Conservation (phyloP, 768 basidiomycete genomes). For the Tricholoma saponaceum region DNA sequence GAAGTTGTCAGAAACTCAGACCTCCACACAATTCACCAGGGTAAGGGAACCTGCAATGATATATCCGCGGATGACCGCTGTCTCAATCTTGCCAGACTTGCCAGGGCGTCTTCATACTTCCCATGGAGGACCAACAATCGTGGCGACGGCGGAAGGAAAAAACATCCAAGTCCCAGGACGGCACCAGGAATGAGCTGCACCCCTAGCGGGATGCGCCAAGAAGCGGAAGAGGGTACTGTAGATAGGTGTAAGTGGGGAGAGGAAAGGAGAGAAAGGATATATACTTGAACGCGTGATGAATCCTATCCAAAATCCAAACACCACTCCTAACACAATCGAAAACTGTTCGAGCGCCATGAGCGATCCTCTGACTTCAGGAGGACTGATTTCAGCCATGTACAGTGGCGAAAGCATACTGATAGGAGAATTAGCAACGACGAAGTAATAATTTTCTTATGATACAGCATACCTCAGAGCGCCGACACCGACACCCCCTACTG, state of each 20-base stretch:
- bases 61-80: constrained; percentile 42
- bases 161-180: constrained; percentile 58
- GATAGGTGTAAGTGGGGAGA: neutral
- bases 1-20: neutral
- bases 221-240: constrained; percentile 55
- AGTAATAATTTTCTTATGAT: constrained; percentile 1
- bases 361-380: constrained; percentile 76
- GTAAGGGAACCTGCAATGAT: neutral
- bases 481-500: constrained; percentile 77
- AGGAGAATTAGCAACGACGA: constrained; percentile 6
- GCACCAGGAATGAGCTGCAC: constrained; percentile 69
- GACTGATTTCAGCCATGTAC: constrained; percentile 83
- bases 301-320: constrained; percentile 81
- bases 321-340: constrained; percentile 77
- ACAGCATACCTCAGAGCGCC: constrained; percentile 58
- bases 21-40: neutral
- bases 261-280: constrained; percentile 15
- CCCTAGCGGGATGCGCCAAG: constrained; percentile 77
- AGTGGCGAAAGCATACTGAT: constrained; percentile 72
- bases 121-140: constrained; percentile 55
- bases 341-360: constrained; percentile 78
- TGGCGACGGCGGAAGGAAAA: constrained; percentile 59
- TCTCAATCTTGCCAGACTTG: constrained; percentile 54
- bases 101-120: constrained; percentile 51
- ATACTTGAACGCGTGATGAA: constrained; percentile 64